phyloP scores from a whole-genome alignment of 768 basidiomycete species.

The Tulasnella sp. region DNA sequence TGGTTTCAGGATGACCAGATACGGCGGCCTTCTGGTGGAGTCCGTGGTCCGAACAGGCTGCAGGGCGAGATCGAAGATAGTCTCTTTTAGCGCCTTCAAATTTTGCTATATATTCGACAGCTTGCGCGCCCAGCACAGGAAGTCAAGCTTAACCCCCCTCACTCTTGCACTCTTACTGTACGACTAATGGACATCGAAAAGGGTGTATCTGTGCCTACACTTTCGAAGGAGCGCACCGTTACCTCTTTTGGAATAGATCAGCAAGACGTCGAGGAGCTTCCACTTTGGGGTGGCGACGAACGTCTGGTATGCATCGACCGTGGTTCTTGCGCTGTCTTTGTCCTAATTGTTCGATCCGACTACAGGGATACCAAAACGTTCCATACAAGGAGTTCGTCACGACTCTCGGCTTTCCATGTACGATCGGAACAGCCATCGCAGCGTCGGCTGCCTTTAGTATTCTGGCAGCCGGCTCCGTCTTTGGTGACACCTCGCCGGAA shows the following conservation, averaged over 20 bases:
- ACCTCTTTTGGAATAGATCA: not conserved
- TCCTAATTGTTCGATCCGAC: not conserved
- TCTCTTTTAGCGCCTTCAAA: not conserved
- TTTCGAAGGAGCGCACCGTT: not conserved
- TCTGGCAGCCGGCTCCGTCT: not conserved
- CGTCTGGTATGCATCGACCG: not conserved
- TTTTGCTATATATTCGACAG: not conserved
- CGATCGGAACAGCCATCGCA: slow-evolving; percentile 6
- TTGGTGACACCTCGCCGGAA: not conserved
- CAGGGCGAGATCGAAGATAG: not conserved
- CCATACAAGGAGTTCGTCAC: slow-evolving; percentile 6
- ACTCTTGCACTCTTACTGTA: not conserved
- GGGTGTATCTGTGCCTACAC: not conserved
- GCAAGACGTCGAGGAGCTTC: not conserved
- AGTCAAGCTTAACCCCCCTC: not conserved
- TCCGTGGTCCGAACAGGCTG: not conserved
- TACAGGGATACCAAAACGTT: slow-evolving; percentile 1
- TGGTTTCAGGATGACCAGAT: not conserved
- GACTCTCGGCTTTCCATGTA: not conserved
- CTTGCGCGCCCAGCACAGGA: not conserved
- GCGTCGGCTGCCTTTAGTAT: slow-evolving; percentile 5
- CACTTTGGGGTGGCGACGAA: not conserved
- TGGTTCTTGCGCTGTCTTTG: not conserved
- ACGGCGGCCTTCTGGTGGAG: not conserved
- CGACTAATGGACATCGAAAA: not conserved